Base-by-base conservation (phyloP, 306 rosid species). In the Corylus avellana region DNA sequence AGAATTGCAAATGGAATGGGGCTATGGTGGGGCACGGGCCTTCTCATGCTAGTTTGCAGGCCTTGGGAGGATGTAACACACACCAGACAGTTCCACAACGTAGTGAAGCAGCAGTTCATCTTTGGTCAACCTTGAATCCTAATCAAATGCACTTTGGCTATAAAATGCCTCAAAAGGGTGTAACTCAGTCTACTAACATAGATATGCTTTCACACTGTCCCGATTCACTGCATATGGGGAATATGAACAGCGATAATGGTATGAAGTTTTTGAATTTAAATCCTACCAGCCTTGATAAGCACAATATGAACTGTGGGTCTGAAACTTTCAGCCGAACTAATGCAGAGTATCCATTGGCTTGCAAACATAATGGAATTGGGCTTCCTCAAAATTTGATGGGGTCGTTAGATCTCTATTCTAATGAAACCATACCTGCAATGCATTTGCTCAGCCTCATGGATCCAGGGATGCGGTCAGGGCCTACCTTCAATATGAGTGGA, bases 361-460 rank as follows among this genome's bases (percentile, higher is more conserved):
- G 89, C 84, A 87, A 82, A 72, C 86, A 80, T 76, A 87, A 85
- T 42, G 90, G 76, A 80, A 70, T 87, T 63, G 96, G 90, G 66
- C 83, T 81, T 84, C 93, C 73, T 69, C 91, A 88, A 78, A 89
- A 84, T 75, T 49, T 75, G 69, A 79, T 85, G 80, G 92, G 91
- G 16, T 82, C 99, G 32, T 73, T 87, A 73, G 97, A 96, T 87
- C 74, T 89, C 83, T 96, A 90, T 89, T 85, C 98, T 44, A 91
- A 93, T 72, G 99, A 96, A 70, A 89, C 96, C 63, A 93, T 96
- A 85, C 96, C 97, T 5, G 98, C 99, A 69, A 93, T 96, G 99
- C 99, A 96, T 91, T 89, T 96, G 80, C 98, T 96, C 72, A 96
- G 97, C 92, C 98, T 96, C 57, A 93, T 96, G 98, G 94, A 92